Percentiles rank a stretch among this genome's conserved stretches.
These are phyloP conservation scores for Microthyrium microscopicum DNA, from an alignment of 2,329 filamentous ascomycete genomes.

Conservation along the genomic window DNA sequence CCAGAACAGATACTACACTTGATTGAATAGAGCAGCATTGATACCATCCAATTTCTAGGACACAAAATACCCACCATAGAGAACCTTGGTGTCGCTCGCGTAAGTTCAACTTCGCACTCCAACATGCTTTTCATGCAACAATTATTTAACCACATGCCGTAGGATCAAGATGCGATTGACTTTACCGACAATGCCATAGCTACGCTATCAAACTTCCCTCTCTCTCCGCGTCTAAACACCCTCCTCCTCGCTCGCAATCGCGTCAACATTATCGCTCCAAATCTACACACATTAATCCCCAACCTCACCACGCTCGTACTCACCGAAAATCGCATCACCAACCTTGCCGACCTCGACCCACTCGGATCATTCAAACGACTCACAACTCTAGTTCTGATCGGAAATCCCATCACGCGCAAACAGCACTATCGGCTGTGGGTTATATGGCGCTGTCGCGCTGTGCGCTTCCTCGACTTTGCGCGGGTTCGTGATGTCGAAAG, in stretches of 20 bases:
- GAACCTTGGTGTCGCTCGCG: slow-evolving; percentile 87
- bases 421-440: slow-evolving; percentile 93
- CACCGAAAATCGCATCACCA: slow-evolving; percentile 62
- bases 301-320: slow-evolving; percentile 70
- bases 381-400: slow-evolving; percentile 64
- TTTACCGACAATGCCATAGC: slow-evolving; percentile 97
- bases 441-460: slow-evolving; percentile 66
- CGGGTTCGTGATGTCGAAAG: slow-evolving; percentile 85
- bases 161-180: slow-evolving; percentile 95
- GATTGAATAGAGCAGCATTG: slow-evolving; percentile 55
- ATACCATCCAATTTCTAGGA: slow-evolving; percentile 60
- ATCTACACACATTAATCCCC: slow-evolving; percentile 58
- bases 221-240: slow-evolving; percentile 73
- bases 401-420: slow-evolving; percentile 83
- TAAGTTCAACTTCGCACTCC: slow-evolving; percentile 30
- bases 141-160: slow-evolving; percentile 6
- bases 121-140: not conserved
- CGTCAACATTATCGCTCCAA: slow-evolving; percentile 62
- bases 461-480: slow-evolving; percentile 82
- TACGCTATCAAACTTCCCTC: slow-evolving; percentile 77
- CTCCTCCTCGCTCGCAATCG: slow-evolving; percentile 84
- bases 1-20: slow-evolving; percentile 97
- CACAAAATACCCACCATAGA: slow-evolving; percentile 96
- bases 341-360: slow-evolving; percentile 79
- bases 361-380: slow-evolving; percentile 51